Conservation (phyloP, 345 rosid species). For the Camelina hispida region DNA sequence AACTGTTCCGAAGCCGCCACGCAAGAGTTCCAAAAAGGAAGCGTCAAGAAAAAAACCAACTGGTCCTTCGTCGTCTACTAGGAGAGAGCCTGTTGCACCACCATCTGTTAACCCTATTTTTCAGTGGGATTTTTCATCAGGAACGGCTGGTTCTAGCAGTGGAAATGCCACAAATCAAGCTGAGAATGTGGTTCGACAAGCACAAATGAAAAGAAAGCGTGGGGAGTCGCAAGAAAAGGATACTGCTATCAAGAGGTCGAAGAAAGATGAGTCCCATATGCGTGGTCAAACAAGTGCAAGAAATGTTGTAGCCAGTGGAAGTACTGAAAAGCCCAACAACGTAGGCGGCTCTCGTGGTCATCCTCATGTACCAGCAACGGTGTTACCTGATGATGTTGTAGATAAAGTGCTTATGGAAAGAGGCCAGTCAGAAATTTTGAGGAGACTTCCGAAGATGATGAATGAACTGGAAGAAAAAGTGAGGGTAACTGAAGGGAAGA, state of each 20-base stretch:
- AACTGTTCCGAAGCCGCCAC: conserved; percentile 55
- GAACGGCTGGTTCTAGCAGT: conserved; percentile 45
- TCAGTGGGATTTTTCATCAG: conserved; percentile 47
- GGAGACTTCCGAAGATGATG: conserved; percentile 55
- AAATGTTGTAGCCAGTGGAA: conserved; percentile 44
- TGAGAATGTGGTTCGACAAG: conserved; percentile 45
- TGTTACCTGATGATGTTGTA: conserved; percentile 48
- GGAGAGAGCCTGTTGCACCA: conserved; percentile 33
- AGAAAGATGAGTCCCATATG: conserved; percentile 44
- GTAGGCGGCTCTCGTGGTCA: conserved; percentile 42
- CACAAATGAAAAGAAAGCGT: conserved; percentile 49
- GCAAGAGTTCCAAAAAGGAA: conserved; percentile 49
- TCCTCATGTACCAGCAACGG: conserved; percentile 48
- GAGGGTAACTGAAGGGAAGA: conserved; percentile 43
- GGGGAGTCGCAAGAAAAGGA: conserved; percentile 48
- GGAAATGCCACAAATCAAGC: conserved; percentile 45
- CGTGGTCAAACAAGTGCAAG: conserved; percentile 48
- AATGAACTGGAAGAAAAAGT: conserved; percentile 39
- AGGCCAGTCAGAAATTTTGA: conserved; percentile 50
- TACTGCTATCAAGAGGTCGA: conserved; percentile 54
- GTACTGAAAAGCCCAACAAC: conserved; percentile 41
- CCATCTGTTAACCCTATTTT: conserved; percentile 43
- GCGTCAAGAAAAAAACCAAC: conserved; percentile 37
- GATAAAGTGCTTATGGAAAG: conserved; percentile 35
- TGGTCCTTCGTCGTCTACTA: conserved; percentile 26